A percentile compares a stretch with the other conserved stretches of the same genome.
phyloP scores from a whole-genome alignment of 192 early-diverging fungal species.

The Haplosporangium gracile region DNA sequence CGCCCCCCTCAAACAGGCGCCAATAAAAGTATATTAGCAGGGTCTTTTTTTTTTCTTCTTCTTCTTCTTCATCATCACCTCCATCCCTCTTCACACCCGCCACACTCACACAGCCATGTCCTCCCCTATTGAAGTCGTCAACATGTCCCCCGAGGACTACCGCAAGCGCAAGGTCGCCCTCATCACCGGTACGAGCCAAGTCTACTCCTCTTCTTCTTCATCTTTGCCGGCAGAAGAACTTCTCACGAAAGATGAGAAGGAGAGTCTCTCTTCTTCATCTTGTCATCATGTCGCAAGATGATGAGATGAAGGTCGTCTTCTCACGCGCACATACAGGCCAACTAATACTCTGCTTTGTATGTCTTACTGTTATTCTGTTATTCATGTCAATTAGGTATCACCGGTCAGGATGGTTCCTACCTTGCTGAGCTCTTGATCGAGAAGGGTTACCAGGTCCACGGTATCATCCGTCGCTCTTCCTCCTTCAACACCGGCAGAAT shows the following conservation, averaged over 20 bases:
- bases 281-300: constrained; percentile 3
- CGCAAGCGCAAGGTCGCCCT: constrained; percentile 71
- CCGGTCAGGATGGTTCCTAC: constrained; percentile 87
- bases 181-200: constrained; percentile 63
- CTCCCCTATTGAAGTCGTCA: constrained; percentile 50
- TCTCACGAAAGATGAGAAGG: neutral
- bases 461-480: constrained; percentile 84
- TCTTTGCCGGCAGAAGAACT: neutral
- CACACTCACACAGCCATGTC: constrained; percentile 27
- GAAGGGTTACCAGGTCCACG: constrained; percentile 86
- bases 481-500: constrained; percentile 90
- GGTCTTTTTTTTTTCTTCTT: neutral
- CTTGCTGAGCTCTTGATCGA: constrained; percentile 77
- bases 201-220: constrained; percentile 4
- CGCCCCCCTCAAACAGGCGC: neutral
- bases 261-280: neutral
- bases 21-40: neutral
- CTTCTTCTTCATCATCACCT: constrained; percentile 6
- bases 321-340: neutral
- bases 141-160: constrained; percentile 68
- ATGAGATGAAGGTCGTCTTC: neutral
- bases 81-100: neutral
- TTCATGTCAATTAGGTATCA: constrained; percentile 70
- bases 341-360: neutral
- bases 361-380: neutral